Base-by-base conservation (phyloP, 2,329 filamentous ascomycete species). In the Cladophialophora exuberans region DNA sequence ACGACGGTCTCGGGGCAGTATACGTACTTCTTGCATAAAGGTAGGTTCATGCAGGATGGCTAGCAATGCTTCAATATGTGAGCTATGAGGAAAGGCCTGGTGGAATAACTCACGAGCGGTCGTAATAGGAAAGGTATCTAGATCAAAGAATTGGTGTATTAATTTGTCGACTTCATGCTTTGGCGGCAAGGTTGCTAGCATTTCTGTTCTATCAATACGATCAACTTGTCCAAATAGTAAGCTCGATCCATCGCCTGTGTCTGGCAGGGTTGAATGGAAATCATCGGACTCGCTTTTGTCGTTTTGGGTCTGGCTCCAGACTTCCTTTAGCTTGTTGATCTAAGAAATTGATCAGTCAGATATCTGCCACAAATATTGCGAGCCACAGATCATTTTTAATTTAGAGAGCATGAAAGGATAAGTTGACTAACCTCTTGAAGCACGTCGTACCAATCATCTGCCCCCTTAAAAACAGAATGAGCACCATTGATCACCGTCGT, bases 31-130 rank as follows among this genome's bases (percentile, higher is more conserved):
- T n/a, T 22, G 23, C 43, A 31, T 46, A 13, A 46, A 46, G 17
- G 43, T 46, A n/a, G 43, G 43, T 25, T 46, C 23, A 13, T 46
- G 43, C 9, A 46, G 43, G n/a, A 46, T 46, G 6, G 43, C 43
- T 46, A n/a, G 6, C 4, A 10, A n/a, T n/a, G n/a, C n/a, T n/a
- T n/a, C n/a, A 31, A 23, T n/a, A 11, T 3, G 43, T 10, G 43
- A 31, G 13, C 10, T 31, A 13, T n/a, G 28, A 7, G 28, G 28
- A 7, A 31, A 31, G 28, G 28, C 28, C 6, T 7, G 13, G 13
- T 31, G 13, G 7, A 31, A 7, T 31, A 13, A 46, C 43, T 46
- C 30, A 46, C 43, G 43, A 46, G 25, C 18, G 15, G 30, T 25
- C 6, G n/a, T 17, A n/a, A 46, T 28, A 3, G 43, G 43, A n/a